These are phyloP conservation scores for Rhynchospora tenuis DNA, from an alignment of 176 grass and related monocot species.

Conservation along the genomic window DNA sequence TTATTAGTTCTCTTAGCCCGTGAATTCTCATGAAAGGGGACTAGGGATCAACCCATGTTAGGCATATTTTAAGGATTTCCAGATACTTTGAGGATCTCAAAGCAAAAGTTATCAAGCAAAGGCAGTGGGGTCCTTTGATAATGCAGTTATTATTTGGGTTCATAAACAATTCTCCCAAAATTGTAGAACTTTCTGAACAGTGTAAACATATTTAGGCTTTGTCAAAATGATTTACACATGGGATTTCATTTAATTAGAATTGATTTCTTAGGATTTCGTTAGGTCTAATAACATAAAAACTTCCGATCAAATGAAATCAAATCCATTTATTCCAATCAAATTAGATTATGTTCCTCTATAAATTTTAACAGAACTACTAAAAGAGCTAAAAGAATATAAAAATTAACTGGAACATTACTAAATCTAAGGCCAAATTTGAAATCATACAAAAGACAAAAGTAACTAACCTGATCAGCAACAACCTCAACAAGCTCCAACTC, in stretches of 20 bases:
- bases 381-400: neutral
- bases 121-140: neutral
- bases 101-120: neutral
- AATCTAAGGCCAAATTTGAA: neutral
- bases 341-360: neutral
- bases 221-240: too few relatives aligned
- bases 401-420: neutral
- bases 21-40: neutral
- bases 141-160: neutral
- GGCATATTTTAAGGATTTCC: neutral
- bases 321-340: too few relatives aligned
- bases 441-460: neutral
- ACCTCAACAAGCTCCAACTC: slow-evolving; percentile 56
- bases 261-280: too few relatives aligned
- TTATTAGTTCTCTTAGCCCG: neutral
- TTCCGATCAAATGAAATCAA: too few relatives aligned
- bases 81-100: neutral
- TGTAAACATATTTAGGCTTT: neutral
- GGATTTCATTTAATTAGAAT: too few relatives aligned
- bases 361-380: neutral
- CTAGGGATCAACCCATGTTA: neutral
- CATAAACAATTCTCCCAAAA: neutral
- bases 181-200: neutral
- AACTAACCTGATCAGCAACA: slow-evolving; percentile 50
- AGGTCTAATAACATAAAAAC: too few relatives aligned